Base-by-base conservation (phyloP, 345 rosid genomes). In the Hypericum androsaemum region DNA sequence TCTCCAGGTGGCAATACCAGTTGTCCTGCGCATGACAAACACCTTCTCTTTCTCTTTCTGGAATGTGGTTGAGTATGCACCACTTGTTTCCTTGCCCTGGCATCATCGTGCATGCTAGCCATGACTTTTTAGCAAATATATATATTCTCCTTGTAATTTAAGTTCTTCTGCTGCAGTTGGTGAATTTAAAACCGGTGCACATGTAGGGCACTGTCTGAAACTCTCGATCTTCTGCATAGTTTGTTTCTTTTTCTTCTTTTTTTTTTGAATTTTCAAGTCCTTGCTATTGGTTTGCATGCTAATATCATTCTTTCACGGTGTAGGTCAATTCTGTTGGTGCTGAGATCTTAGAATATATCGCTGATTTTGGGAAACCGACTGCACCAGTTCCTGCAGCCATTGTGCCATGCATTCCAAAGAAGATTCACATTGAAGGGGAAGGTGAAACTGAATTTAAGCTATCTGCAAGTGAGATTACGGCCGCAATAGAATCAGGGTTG, bases 381-480 rank as follows among this genome's bases (percentile, higher is more conserved):
- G 86, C 97, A 52, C 95, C 99, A 10, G 69, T 73, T 67, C 97
- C 99, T 54, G 97, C 99, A 32, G 99, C 99, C 54, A 79, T 94
- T 61, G 95, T 94, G 80, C 94, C 97, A 47, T 94, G 99, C 71
- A 87, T 88, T 61, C 99, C 99, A 43, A 76, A 80, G 56, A 86
- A 77, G 55, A 81, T 88, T 67, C 92, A 94, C 53, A 61, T 78
- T 56, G 97, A 88, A 59, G 89, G 79, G 53, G 57, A 74, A 43
- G 92, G 89, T 57, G 99, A 94, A 78, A 76, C 80, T 40, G 99
- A 88, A 56, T 88, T 94, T 69, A 77, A 69, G 76, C 79, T 88
- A 68, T 71, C 89, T n/a, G 64, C 94, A 12, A 55, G 60, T 45
- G 95, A 86, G 71, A 88, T 94, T 56, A 55, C 72, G 42, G 82